These are phyloP conservation scores for Santalum album DNA, from an alignment of 164 flowering plant genomes.

Conservation along the genomic window DNA sequence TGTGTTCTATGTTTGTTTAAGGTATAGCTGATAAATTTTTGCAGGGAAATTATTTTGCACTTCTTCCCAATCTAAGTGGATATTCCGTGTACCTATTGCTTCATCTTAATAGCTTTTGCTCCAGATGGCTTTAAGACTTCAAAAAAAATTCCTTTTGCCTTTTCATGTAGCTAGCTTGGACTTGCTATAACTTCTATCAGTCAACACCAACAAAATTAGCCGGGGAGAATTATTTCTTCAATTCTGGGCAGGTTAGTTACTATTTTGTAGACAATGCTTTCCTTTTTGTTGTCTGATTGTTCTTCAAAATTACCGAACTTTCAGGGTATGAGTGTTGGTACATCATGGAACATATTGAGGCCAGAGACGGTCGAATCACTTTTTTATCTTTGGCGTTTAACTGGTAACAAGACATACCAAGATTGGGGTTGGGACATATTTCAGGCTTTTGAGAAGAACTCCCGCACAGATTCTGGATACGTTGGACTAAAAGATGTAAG, in stretches of 20 bases:
- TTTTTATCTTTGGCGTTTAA: conserved; percentile 90
- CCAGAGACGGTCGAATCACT: conserved; percentile 99
- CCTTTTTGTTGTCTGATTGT: background rate
- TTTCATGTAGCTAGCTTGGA: conserved; percentile 81
- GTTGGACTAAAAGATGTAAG: conserved; percentile 98
- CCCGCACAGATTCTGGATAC: conserved; percentile 84
- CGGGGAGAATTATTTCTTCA: conserved; percentile 90
- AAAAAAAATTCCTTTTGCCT: too few relatives aligned
- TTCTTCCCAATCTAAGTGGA: too few relatives aligned
- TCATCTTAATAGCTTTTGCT: conserved; percentile 11
- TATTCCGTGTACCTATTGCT: background rate
- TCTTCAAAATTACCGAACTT: conserved; percentile 3
- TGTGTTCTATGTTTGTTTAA: too few relatives aligned
- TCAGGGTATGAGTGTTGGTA: conserved; percentile 94
- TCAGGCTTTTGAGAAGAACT: conserved; percentile 97
- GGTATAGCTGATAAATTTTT: too few relatives aligned
- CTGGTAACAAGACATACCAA: conserved; percentile 92
- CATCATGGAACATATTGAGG: conserved; percentile 98
- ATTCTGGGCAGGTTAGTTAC: conserved; percentile 59
- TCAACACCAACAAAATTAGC: conserved; percentile 96
- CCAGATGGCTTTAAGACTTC: too few relatives aligned
- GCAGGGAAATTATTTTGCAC: too few relatives aligned
- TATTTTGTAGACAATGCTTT: background rate
- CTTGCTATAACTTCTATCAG: conserved; percentile 94
- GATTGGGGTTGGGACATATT: conserved; percentile 99